phyloP scores from a whole-genome alignment of 2,329 filamentous ascomycete genomes.

The Ophiostoma pallidulum region DNA sequence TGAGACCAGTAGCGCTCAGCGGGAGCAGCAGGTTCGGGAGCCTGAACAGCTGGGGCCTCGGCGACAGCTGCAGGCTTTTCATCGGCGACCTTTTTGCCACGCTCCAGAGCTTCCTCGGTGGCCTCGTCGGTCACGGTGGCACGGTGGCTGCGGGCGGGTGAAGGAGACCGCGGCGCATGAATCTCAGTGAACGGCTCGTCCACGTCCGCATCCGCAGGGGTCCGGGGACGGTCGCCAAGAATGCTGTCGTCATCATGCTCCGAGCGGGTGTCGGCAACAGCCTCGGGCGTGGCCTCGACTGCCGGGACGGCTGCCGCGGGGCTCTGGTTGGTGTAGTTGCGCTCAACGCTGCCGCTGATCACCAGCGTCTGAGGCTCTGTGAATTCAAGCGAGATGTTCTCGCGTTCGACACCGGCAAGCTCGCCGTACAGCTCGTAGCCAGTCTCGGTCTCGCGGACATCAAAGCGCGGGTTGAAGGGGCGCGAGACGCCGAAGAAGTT shows the following conservation, averaged over 20 bases:
- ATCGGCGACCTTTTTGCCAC: conserved; percentile 21
- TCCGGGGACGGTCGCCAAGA: neutral
- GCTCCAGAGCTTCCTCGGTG: conserved; percentile 21
- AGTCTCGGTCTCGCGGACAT: conserved; percentile 60
- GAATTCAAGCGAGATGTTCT: conserved; percentile 70
- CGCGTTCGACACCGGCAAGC: conserved; percentile 64
- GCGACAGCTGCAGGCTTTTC: conserved; percentile 19
- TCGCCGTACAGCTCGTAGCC: conserved; percentile 72
- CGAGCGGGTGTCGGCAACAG: conserved; percentile 4
- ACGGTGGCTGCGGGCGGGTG: conserved; percentile 34
- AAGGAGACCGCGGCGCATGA: conserved; percentile 14
- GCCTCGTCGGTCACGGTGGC: conserved; percentile 58
- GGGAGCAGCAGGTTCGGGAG: neutral
- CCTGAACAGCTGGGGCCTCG: conserved; percentile 1
- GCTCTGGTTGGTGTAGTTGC: conserved; percentile 38
- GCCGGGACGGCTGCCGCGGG: conserved; percentile 17
- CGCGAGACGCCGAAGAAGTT: neutral
- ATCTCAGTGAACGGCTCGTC: conserved; percentile 29
- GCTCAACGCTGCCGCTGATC: conserved; percentile 61
- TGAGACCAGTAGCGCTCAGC: conserved; percentile 53
- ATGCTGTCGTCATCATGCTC: conserved; percentile 18
- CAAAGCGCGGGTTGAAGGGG: conserved; percentile 65
- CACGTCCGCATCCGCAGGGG: conserved; percentile 31
- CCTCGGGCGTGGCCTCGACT: conserved; percentile 2
- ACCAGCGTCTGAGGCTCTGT: conserved; percentile 64